These are phyloP conservation scores for Aureobasidium namibiae DNA, from an alignment of 2,329 filamentous ascomycete species.

Conservation along the genomic window DNA sequence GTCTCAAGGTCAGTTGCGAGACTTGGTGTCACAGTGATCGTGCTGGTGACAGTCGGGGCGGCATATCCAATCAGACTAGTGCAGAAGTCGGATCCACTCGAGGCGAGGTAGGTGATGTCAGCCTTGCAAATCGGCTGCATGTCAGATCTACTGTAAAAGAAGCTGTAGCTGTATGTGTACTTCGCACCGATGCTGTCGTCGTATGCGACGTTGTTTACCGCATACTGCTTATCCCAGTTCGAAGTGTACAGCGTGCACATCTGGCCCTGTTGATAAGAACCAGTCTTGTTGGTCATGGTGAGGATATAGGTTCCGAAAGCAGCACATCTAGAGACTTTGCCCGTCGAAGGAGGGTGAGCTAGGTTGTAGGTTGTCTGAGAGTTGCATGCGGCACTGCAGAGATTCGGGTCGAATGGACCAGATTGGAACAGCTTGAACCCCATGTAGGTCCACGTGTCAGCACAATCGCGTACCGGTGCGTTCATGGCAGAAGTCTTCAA, in stretches of 20 bases:
- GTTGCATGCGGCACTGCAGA: conserved; percentile 20
- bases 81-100: neutral
- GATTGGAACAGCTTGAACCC: conserved; percentile 21
- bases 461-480: conserved; percentile 19
- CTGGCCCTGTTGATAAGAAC: neutral
- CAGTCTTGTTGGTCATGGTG: neutral
- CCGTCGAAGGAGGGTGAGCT: conserved; percentile 10
- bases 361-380: conserved; percentile 17
- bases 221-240: neutral
- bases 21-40: neutral
- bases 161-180: neutral
- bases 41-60: neutral
- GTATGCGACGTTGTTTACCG: neutral
- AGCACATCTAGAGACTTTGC: neutral
- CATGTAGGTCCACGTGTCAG: conserved; percentile 21
- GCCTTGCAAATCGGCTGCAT: neutral
- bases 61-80: neutral
- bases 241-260: neutral
- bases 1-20: too few species aligned
- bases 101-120: neutral
- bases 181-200: neutral
- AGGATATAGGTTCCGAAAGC: neutral
- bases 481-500: conserved; percentile 21
- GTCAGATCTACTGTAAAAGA: neutral
- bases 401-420: conserved; percentile 23